Evolutionary conservation across 768 basidiomycete species (phyloP).

Genomic region (Termitomyces sp.): DNA sequence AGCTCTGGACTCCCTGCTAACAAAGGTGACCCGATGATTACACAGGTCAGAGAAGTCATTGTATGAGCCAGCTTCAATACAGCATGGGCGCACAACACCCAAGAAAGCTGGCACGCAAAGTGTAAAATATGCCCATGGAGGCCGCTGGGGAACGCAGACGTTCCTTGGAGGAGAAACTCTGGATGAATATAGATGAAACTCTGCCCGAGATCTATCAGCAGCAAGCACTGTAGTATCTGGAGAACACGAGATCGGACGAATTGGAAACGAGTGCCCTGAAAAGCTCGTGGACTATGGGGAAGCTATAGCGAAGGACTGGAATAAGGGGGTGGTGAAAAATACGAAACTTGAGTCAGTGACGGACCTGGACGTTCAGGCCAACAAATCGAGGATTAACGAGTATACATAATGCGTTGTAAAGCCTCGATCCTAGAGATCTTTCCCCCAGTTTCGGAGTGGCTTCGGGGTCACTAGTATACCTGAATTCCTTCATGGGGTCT

Average conservation of each 20-base stretch:
- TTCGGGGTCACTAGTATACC: not conserved
- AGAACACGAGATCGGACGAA: conserved; percentile 4
- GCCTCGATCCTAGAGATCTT: not conserved
- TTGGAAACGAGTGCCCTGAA: not conserved
- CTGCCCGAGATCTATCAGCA: conserved; percentile 5
- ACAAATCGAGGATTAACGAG: conserved; percentile 1
- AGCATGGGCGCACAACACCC: not conserved
- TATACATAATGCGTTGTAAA: conserved; percentile 3
- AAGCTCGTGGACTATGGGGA: not conserved
- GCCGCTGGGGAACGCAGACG: conserved; percentile 1
- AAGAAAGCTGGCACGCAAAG: not conserved
- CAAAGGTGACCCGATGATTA: not conserved
- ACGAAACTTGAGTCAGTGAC: not conserved
- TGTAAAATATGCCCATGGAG: not conserved
- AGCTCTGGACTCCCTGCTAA: not conserved
- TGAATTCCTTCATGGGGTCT: conserved; percentile 6
- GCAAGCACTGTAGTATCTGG: conserved; percentile 1
- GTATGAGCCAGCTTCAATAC: not conserved
- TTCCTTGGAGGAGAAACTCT: conserved; percentile 4
- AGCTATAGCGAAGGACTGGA: not conserved
- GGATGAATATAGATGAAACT: conserved; percentile 1
- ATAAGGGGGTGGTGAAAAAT: not conserved
- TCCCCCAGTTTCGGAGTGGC: not conserved
- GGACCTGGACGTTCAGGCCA: conserved; percentile 5
- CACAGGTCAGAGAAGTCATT: not conserved